Conservation (phyloP, 306 rosid species). For the Prinsepia uniflora region DNA sequence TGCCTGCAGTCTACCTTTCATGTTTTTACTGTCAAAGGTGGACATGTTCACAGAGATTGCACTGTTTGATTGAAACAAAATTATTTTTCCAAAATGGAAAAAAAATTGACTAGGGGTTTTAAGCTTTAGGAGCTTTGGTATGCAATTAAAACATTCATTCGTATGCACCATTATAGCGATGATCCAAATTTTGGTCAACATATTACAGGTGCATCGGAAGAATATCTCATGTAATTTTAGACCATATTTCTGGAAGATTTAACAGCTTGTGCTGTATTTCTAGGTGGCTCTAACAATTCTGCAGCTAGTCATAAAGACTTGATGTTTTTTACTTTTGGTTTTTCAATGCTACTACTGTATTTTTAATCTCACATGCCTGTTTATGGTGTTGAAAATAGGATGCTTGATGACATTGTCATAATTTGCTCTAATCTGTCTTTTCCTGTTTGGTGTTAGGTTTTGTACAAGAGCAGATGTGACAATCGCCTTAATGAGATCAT, state of each 20-base stretch:
- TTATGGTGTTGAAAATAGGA: slow-evolving; percentile 5
- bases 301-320: background rate
- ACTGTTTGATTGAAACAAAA: background rate
- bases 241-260: background rate
- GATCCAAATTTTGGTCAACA: too few species aligned
- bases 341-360: background rate
- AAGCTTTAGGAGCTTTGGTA: background rate
- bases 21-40: background rate
- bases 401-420: background rate
- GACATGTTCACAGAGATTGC: background rate
- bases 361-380: background rate
- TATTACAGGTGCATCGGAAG: too few species aligned
- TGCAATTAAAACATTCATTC: background rate
- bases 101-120: background rate
- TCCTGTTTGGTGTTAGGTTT: slow-evolving; percentile 49
- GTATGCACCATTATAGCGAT: too few species aligned
- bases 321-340: slow-evolving; percentile 1
- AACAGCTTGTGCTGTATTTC: too few species aligned
- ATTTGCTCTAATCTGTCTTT: slow-evolving; percentile 19
- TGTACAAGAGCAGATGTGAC: slow-evolving; percentile 99
- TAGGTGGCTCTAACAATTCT: background rate
- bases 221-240: too few species aligned
- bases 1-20: background rate
- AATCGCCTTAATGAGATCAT: slow-evolving; percentile 81
- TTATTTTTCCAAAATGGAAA: background rate